Evolutionary conservation across 441 rosid species (phyloP).

Genomic region (Rhodomyrtus psidioides): DNA sequence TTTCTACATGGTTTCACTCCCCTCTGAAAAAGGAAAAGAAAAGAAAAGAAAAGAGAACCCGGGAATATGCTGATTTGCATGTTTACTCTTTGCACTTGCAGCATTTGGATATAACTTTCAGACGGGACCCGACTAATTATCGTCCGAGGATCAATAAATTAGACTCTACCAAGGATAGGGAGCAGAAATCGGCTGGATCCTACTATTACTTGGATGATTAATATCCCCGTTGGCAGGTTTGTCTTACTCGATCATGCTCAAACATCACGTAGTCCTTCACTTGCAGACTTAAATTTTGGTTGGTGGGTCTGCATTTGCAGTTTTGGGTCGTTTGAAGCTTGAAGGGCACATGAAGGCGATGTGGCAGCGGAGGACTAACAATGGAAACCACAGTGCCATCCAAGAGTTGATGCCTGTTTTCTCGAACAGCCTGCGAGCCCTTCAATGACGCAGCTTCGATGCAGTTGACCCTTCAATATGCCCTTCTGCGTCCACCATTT

Average conservation of each 20-base stretch:
- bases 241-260: neutral
- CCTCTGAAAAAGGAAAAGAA: neutral
- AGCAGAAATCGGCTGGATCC: conserved; percentile 90
- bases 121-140: conserved; percentile 92
- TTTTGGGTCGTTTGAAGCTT: neutral
- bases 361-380: neutral
- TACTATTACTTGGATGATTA: conserved; percentile 90
- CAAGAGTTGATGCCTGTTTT: neutral
- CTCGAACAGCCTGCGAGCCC: neutral
- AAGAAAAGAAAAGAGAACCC: no score
- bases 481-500: conserved; percentile 9
- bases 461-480: neutral
- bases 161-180: conserved; percentile 95
- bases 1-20: neutral
- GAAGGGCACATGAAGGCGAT: neutral
- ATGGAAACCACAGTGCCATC: neutral
- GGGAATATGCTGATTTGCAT: neutral
- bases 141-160: conserved; percentile 91
- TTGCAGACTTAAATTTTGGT: neutral
- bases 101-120: conserved; percentile 96
- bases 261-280: neutral
- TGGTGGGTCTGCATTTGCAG: neutral
- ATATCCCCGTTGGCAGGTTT: conserved; percentile 16
- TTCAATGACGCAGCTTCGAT: neutral
- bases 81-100: conserved; percentile 15